These are phyloP conservation scores for Priceomyces carsonii DNA, from an alignment of 805 yeast genomes.

Conservation along the genomic window DNA sequence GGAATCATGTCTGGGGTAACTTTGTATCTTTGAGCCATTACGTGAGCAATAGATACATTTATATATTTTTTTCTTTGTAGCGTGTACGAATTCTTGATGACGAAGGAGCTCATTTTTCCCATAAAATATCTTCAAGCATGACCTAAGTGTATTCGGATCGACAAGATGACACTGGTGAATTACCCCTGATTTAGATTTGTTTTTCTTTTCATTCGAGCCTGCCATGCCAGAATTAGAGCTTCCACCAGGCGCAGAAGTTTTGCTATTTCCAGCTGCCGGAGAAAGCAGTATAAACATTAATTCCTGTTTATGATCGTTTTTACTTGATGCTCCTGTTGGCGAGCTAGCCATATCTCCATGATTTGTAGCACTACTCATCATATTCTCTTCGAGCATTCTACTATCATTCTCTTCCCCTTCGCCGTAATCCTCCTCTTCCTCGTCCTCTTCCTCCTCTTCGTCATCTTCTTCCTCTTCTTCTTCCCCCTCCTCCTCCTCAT, in stretches of 20 bases:
- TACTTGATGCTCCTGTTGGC: neutral
- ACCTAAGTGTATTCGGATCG: conserved; percentile 31
- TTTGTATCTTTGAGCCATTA: conserved; percentile 34
- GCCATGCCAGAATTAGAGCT: conserved; percentile 6
- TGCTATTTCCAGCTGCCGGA: conserved; percentile 2
- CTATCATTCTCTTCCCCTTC: conserved; percentile 8
- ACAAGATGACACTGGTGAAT: conserved; percentile 44
- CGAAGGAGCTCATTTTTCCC: conserved; percentile 45
- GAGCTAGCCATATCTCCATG: neutral
- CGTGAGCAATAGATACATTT: conserved; percentile 41
- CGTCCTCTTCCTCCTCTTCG: conserved; percentile 10
- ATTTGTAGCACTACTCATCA: neutral
- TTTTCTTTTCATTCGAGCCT: conserved; percentile 11
- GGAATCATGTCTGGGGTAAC: conserved; percentile 46
- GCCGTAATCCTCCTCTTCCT: conserved; percentile 5
- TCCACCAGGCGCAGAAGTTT: conserved; percentile 6
- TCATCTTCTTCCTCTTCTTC: conserved; percentile 7
- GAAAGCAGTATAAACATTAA: conserved; percentile 4
- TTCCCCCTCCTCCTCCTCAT: conserved; percentile 6
- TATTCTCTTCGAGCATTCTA: conserved; percentile 11
- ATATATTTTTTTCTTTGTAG: conserved; percentile 42
- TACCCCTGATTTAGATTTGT: conserved; percentile 21
- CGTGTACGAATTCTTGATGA: conserved; percentile 49
- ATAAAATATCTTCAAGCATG: conserved; percentile 42
- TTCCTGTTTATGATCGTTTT: conserved; percentile 3